Conservation (phyloP, 352 stramenopile genomes). For the Globisporangium lucens region DNA sequence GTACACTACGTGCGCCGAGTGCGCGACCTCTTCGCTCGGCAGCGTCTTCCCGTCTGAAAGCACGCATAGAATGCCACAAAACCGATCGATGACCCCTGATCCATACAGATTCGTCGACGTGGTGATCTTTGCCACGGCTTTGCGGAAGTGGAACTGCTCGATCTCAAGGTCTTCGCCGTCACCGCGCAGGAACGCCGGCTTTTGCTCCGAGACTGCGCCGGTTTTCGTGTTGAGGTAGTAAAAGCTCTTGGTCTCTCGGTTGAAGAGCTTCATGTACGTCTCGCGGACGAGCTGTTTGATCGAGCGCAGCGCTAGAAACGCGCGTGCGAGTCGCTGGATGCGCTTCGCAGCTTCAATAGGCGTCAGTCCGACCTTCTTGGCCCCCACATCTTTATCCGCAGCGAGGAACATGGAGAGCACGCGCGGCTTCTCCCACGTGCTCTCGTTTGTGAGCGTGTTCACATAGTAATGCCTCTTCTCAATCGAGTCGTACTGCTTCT, state of each 20-base stretch:
- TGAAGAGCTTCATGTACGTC: slow-evolving; percentile 78
- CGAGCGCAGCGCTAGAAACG: slow-evolving; percentile 32
- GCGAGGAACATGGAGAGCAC: slow-evolving; percentile 45
- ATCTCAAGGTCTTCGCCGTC: slow-evolving; percentile 53
- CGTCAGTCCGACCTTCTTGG: slow-evolving; percentile 17
- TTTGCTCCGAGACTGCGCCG: slow-evolving; percentile 33
- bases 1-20: slow-evolving; percentile 40
- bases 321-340: slow-evolving; percentile 46
- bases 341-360: slow-evolving; percentile 34
- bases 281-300: slow-evolving; percentile 52
- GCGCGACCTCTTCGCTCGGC: slow-evolving; percentile 31
- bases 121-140: slow-evolving; percentile 57
- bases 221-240: slow-evolving; percentile 70
- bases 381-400: slow-evolving; percentile 14
- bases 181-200: slow-evolving; percentile 45
- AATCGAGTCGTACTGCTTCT: slow-evolving; percentile 61
- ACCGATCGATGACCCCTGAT: slow-evolving; percentile 45
- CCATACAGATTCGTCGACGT: slow-evolving; percentile 42
- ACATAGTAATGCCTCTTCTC: slow-evolving; percentile 62
- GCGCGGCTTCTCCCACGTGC: slow-evolving; percentile 50
- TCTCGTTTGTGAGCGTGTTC: slow-evolving; percentile 64
- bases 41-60: slow-evolving; percentile 50
- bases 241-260: slow-evolving; percentile 40
- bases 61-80: slow-evolving; percentile 47
- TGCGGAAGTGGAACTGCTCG: slow-evolving; percentile 62